Percentiles rank a stretch among this genome's conserved stretches.
Conservation (phyloP, 2,329 filamentous ascomycete species). For the Coniochaeta sp. region DNA sequence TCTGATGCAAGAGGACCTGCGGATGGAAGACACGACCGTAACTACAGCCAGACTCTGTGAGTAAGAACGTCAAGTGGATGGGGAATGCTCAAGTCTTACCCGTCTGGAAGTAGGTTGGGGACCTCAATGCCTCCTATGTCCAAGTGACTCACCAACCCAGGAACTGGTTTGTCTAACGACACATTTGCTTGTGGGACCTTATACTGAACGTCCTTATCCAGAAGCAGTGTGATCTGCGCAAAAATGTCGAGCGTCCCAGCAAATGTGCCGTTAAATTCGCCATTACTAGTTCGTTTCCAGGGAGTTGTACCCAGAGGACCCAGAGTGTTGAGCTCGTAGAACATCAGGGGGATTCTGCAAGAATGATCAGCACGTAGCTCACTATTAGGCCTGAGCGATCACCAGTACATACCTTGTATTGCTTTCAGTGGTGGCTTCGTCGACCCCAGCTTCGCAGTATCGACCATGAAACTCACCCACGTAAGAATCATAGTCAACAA, state of each 20-base stretch:
- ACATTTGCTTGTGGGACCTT: no score
- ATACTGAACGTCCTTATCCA: no score
- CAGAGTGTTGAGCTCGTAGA: slow-evolving; percentile 11
- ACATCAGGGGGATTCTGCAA: slow-evolving; percentile 9
- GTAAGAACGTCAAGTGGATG: no score
- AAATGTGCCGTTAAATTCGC: background rate
- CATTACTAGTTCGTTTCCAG: slow-evolving; percentile 9
- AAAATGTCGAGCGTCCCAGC: no score
- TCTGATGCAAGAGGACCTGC: slow-evolving; percentile 8
- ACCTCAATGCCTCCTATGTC: background rate
- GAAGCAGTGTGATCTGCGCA: no score
- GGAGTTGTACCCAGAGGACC: slow-evolving; percentile 11
- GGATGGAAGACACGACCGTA: slow-evolving; percentile 11
- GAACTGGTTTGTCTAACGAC: no score
- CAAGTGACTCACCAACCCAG: slow-evolving; percentile 7
- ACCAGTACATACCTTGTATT: slow-evolving; percentile 4
- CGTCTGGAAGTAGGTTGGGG: no score
- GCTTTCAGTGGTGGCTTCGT: slow-evolving; percentile 4
- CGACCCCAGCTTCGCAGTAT: slow-evolving; percentile 4
- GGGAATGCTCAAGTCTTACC: no score
- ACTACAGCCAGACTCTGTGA: no score
- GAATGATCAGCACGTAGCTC: background rate
- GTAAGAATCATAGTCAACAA: slow-evolving; percentile 3
- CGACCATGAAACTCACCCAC: background rate
- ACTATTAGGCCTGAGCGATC: no score